These are phyloP conservation scores for Globisporangium solare DNA, from an alignment of 352 stramenopile genomes.

Conservation along the genomic window DNA sequence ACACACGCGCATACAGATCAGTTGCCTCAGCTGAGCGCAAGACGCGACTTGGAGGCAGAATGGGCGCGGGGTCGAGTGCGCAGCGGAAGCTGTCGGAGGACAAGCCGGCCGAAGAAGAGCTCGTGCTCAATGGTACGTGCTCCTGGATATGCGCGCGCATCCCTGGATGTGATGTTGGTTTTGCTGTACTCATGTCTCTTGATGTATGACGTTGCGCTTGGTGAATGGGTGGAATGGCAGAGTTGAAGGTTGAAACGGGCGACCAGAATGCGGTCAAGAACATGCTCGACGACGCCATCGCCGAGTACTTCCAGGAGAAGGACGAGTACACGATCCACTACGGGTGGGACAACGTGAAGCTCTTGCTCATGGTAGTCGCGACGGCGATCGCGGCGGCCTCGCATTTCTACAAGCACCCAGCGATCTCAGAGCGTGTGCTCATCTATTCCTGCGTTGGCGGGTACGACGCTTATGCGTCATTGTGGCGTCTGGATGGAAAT, in stretches of 20 bases:
- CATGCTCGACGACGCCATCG: conserved; percentile 76
- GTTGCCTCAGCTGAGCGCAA: background rate
- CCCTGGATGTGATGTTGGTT: background rate
- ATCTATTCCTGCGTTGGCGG: conserved; percentile 64
- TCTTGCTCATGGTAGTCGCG: conserved; percentile 72
- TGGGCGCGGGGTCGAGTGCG: conserved; percentile 14
- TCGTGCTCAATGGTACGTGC: conserved; percentile 54
- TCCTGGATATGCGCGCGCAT: background rate
- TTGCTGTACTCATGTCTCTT: background rate
- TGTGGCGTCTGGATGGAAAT: too few species aligned
- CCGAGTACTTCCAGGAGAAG: conserved; percentile 67
- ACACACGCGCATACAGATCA: background rate
- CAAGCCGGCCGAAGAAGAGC: conserved; percentile 38
- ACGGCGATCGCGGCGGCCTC: conserved; percentile 52
- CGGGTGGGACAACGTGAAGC: conserved; percentile 80
- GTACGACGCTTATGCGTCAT: conserved; percentile 23
- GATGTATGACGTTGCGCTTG: background rate
- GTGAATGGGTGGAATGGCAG: conserved; percentile 18
- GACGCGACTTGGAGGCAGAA: conserved; percentile 1
- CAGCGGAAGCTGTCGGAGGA: conserved; percentile 55
- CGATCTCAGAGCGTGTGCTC: conserved; percentile 57
- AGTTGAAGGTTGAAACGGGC: conserved; percentile 63
- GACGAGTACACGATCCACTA: conserved; percentile 60
- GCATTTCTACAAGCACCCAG: conserved; percentile 64
- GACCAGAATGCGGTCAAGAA: conserved; percentile 87